Conservation (phyloP, 352 stramenopile species). For the Peronospora tabacina region DNA sequence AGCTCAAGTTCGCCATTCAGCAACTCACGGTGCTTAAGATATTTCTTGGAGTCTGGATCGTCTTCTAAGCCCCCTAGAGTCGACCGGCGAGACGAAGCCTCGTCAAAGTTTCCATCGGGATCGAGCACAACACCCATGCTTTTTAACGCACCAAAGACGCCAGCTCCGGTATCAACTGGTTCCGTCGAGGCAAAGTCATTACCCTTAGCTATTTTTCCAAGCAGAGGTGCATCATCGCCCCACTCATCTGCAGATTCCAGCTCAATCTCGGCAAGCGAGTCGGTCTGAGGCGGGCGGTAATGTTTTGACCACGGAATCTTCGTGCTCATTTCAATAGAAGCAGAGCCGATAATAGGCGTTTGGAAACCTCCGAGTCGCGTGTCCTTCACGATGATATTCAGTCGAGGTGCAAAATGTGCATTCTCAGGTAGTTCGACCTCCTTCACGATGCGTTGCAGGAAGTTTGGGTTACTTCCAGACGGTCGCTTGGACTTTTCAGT, state of each 20-base stretch:
- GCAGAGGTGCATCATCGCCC: slow-evolving; percentile 44
- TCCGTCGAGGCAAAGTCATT: slow-evolving; percentile 28
- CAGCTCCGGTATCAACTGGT: slow-evolving; percentile 65
- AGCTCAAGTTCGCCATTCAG: slow-evolving; percentile 62
- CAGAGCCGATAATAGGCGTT: slow-evolving; percentile 75
- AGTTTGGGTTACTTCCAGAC: slow-evolving; percentile 82
- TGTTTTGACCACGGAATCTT: slow-evolving; percentile 82
- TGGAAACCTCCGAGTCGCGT: slow-evolving; percentile 82
- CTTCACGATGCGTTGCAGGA: slow-evolving; percentile 85
- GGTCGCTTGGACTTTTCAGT: slow-evolving; percentile 82
- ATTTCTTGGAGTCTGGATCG: slow-evolving; percentile 59
- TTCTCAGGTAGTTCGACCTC: slow-evolving; percentile 83
- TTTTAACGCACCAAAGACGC: slow-evolving; percentile 81
- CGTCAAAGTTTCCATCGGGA: slow-evolving; percentile 49
- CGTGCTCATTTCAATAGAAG: slow-evolving; percentile 74
- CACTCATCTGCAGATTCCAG: slow-evolving; percentile 52
- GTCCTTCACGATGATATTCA: slow-evolving; percentile 89
- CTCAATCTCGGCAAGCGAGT: slow-evolving; percentile 63
- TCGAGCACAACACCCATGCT: slow-evolving; percentile 80
- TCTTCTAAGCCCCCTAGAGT: slow-evolving; percentile 48
- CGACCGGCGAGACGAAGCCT: slow-evolving; percentile 44
- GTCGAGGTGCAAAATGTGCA: slow-evolving; percentile 75
- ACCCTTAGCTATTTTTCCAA: slow-evolving; percentile 24
- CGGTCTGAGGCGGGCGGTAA: slow-evolving; percentile 58
- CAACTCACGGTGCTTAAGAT: slow-evolving; percentile 67